Evolutionary conservation across 805 yeast genomes (phyloP), one percentile per base, ranked within the genome.

Genomic region (Lipomyces orientalis): DNA sequence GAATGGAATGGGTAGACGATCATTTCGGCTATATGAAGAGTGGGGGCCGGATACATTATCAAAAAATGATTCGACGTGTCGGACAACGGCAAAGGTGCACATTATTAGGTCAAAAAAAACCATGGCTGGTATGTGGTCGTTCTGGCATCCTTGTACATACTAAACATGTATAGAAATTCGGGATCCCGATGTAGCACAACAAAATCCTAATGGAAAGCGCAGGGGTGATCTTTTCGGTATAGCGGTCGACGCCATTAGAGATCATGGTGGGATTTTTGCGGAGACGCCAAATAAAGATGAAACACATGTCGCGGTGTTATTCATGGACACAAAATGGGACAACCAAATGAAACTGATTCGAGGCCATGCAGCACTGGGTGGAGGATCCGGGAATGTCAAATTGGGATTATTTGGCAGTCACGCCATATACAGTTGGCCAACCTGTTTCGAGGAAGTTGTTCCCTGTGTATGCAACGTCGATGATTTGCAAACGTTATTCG

Each of bases 321-420:
- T 87, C 72, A 77, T 93, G 72, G 99, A 95, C 79, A 84, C 96
- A 0, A 93, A 89, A 75, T 95, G 92, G 90, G 97, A 93, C 76
- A 78, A 81, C 1, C 74, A 79, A 54, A 78, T 79, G 39, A 81
- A 86, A 22, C 79, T 90, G 70, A 87, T 95, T 59, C 77, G 87
- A 49, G 91, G 92, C 1, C 98, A 95, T 79, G 98, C 98, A 1
- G 98, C 98, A 0, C 80, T 94, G 19, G 98, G 98, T 58, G 98
- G 98, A 35, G 95, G 95, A 12, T 83, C 84, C 33, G 88, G 84
- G 54, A 81, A 86, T 55, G 81, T 91, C 55, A 87, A 87, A 70
- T 79, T 95, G 64, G 98, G 97, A 0, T 92, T 95, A 9, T 94
- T 93, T 78, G 99, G 99, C 5, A 88, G 97, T 6, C 98, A 95